These are phyloP conservation scores for Dendrobium chrysotoxum DNA, from an alignment of 106 monocot genomes.

Conservation along the genomic window DNA sequence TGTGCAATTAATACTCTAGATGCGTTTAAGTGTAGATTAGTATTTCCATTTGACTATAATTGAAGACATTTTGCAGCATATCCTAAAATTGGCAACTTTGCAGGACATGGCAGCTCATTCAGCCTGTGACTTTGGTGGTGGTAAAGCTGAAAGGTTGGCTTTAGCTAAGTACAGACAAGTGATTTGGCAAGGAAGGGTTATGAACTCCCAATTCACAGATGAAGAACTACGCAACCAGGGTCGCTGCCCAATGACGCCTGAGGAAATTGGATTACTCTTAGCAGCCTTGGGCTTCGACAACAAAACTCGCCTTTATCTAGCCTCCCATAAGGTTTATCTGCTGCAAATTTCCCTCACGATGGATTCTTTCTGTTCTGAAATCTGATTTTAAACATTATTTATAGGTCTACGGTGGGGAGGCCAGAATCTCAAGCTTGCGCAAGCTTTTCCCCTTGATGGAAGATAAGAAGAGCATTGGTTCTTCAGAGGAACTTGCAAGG, in stretches of 20 bases:
- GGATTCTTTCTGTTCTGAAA: background rate
- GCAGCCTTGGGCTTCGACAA: conserved; percentile 83
- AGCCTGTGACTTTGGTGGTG: conserved; percentile 95
- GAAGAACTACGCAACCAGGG: conserved; percentile 76
- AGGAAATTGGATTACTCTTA: conserved; percentile 85
- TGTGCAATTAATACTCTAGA: background rate
- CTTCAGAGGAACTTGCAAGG: conserved; percentile 62
- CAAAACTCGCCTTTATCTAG: conserved; percentile 82
- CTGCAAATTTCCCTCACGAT: background rate
- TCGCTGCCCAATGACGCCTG: conserved; percentile 88
- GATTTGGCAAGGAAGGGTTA: conserved; percentile 93
- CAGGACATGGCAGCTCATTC: conserved; percentile 99
- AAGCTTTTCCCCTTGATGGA: conserved; percentile 91
- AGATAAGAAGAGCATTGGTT: conserved; percentile 86
- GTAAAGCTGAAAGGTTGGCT: conserved; percentile 82
- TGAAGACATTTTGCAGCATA: background rate
- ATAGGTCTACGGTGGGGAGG: conserved; percentile 87
- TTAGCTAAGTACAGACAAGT: conserved; percentile 89
- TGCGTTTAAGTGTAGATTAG: background rate
- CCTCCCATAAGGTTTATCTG: conserved; percentile 78
- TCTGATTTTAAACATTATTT: background rate
- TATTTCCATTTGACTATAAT: background rate
- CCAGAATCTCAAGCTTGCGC: conserved; percentile 69
- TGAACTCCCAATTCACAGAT: conserved; percentile 87
- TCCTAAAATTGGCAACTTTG: background rate